Percentiles rank a stretch among this genome's conserved stretches.
These are phyloP conservation scores for Aspergillus mulundensis DNA, from an alignment of 495 filamentous ascomycete species.

Conservation along the genomic window DNA sequence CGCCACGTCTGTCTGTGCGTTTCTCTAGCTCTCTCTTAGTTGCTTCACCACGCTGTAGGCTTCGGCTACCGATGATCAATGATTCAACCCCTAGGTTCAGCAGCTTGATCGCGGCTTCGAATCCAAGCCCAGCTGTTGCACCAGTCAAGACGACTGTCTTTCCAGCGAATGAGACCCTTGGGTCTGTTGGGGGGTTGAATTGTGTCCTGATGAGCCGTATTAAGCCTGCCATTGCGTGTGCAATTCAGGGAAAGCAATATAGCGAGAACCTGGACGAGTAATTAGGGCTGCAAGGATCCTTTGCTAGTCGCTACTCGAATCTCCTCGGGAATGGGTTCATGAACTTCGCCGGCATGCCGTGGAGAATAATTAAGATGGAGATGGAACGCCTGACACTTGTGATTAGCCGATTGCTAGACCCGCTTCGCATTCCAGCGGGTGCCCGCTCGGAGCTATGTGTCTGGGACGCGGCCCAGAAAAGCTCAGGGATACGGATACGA, in stretches of 20 bases:
- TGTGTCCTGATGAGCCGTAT: constrained; percentile 37
- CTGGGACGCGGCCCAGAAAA: constrained; percentile 8
- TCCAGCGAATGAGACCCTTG: constrained; percentile 36
- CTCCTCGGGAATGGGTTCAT: too few species aligned
- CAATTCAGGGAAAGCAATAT: neutral
- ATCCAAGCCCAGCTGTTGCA: constrained; percentile 49
- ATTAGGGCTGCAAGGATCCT: neutral
- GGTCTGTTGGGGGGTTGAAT: constrained; percentile 35
- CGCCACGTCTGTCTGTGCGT: constrained; percentile 35
- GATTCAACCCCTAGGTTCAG: constrained; percentile 37
- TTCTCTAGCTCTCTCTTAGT: constrained; percentile 45
- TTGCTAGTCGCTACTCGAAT: too few species aligned
- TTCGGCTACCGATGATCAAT: constrained; percentile 42
- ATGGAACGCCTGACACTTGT: neutral
- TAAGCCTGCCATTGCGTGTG: constrained; percentile 32
- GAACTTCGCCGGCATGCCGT: neutral
- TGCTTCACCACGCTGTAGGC: constrained; percentile 40
- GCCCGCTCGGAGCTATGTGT: constrained; percentile 12
- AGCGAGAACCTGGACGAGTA: neutral
- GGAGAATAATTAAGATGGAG: neutral
- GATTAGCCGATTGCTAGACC: constrained; percentile 10
- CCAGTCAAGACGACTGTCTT: constrained; percentile 56
- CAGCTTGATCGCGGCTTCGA: constrained; percentile 45
- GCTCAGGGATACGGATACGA: constrained; percentile 5
- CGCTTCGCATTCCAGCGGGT: neutral